Evolutionary conservation across 2,329 filamentous ascomycete genomes (phyloP), one percentile per base, ranked within the genome.

Genomic region (Stenocarpella maydis): DNA sequence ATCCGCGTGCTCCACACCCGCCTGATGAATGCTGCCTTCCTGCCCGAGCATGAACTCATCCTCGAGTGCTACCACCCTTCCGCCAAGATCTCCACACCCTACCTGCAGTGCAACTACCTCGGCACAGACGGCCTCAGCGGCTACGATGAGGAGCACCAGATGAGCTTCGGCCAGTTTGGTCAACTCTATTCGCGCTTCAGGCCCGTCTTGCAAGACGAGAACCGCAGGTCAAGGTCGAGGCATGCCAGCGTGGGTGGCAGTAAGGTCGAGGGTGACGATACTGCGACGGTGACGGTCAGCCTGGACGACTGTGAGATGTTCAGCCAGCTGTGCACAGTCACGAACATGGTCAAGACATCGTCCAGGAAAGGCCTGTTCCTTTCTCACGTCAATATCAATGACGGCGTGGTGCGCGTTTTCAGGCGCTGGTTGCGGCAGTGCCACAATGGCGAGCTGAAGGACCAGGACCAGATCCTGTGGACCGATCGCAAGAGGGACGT

Each of bases 61-160:
- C 87, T 97, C 50, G 92, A 95, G 80, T 93, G 91, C 77, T 95
- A 92, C 76, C 92, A 92, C 72, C 93, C 92, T 0, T 88, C 85
- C 72, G 89, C 86, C 28, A 91, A 90, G 78, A 83, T 91, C 61
- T 90, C 86, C 6, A 90, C 91, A 24, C 91, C 92, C 0, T 90
- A 89, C 67, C 84, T 94, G 15, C 78, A 79, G 76, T 95, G 92
- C 79, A 83, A 88, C 53, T 91, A 91, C 72, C 82, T 90, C 14
- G 88, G 87, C 37, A 93, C 90, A 1, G 83, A 89, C 72, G 86
- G 86, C 3, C 80, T 93, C n/a, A 81, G 83, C 65, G 77, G 77
- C 52, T 50, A 71, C 43, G 73, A 82, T 68, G 76, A 81, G 72
- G 78, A 66, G 52, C 65, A 63, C 28, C 68, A 71, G 74, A 69